Evolutionary conservation across 805 yeast species (phyloP).

Genomic region (Pichia phayaonensis): DNA sequence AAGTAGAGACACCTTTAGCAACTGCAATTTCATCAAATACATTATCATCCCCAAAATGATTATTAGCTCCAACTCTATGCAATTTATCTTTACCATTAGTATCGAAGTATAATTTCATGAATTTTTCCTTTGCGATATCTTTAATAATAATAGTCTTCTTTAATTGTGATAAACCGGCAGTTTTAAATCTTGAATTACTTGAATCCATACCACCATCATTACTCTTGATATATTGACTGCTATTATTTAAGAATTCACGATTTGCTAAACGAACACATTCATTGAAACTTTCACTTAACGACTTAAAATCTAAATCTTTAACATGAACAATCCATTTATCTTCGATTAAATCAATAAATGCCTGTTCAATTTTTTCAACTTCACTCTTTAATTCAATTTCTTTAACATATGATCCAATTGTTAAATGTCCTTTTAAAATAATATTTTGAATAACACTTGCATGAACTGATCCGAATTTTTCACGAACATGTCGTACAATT

Average conservation of each 20-base stretch:
- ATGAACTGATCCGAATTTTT: slow-evolving; percentile 33
- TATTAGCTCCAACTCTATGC: neutral
- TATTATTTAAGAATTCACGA: slow-evolving; percentile 11
- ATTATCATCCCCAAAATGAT: slow-evolving; percentile 13
- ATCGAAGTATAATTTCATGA: slow-evolving; percentile 7
- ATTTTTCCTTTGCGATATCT: slow-evolving; percentile 37
- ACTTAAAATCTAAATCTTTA: slow-evolving; percentile 25
- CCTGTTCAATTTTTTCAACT: slow-evolving; percentile 26
- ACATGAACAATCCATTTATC: slow-evolving; percentile 47
- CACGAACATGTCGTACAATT: slow-evolving; percentile 47
- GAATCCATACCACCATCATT: slow-evolving; percentile 1
- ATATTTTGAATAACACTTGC: slow-evolving; percentile 64
- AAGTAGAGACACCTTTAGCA: slow-evolving; percentile 1
- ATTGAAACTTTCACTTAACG: slow-evolving; percentile 25
- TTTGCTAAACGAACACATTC: slow-evolving; percentile 29
- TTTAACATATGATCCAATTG: slow-evolving; percentile 41
- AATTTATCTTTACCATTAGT: slow-evolving; percentile 10
- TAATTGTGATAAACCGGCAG: slow-evolving; percentile 31
- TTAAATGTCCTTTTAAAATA: slow-evolving; percentile 60
- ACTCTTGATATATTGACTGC: neutral
- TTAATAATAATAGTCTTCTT: slow-evolving; percentile 56
- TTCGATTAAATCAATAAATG: slow-evolving; percentile 38
- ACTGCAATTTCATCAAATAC: slow-evolving; percentile 9
- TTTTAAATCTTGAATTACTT: slow-evolving; percentile 5
- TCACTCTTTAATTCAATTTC: slow-evolving; percentile 21